Percentiles rank a stretch among this genome's conserved stretches.
phyloP scores from a whole-genome alignment of 306 rosid species.

The Citrullus amarus region DNA sequence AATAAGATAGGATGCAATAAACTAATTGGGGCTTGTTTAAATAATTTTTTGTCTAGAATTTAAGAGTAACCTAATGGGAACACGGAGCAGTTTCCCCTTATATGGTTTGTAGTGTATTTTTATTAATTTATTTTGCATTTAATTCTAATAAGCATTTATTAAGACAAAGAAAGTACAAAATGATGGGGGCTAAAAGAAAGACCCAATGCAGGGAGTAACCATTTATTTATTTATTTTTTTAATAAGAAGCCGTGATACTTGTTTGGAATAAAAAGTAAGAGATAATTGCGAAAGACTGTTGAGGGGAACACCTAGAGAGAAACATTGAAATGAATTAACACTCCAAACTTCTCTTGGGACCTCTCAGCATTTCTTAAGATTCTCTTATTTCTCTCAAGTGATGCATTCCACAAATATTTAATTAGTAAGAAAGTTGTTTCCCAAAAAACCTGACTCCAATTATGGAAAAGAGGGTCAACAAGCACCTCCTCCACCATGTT shows the following conservation, averaged over 20 bases:
- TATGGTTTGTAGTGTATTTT: not conserved
- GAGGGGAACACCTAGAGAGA: not conserved
- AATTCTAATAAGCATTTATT: not conserved
- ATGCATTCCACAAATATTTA: not conserved
- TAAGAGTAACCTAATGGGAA: not conserved
- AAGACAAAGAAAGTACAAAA: not conserved
- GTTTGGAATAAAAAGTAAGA: too few species aligned
- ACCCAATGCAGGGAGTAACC: not conserved
- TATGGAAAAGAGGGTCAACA: not conserved
- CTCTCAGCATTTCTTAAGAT: not conserved
- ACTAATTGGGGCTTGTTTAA: not conserved
- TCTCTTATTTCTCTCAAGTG: not conserved
- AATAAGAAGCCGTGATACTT: too few species aligned
- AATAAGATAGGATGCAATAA: not conserved
- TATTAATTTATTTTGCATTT: not conserved
- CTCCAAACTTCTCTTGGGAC: not conserved
- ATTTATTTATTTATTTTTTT: too few species aligned
- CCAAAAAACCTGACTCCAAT: not conserved
- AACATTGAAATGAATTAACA: not conserved
- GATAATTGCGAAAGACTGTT: too few species aligned
- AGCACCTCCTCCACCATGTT: not conserved
- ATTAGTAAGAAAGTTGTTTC: not conserved
- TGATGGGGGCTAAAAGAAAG: not conserved
- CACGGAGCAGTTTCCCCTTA: not conserved
- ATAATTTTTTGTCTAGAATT: not conserved